Percentiles rank a stretch among this genome's conserved stretches.
These are phyloP conservation scores for Kurtzmaniella quercitrusa DNA, from an alignment of 1,139 yeast species.

Conservation along the genomic window DNA sequence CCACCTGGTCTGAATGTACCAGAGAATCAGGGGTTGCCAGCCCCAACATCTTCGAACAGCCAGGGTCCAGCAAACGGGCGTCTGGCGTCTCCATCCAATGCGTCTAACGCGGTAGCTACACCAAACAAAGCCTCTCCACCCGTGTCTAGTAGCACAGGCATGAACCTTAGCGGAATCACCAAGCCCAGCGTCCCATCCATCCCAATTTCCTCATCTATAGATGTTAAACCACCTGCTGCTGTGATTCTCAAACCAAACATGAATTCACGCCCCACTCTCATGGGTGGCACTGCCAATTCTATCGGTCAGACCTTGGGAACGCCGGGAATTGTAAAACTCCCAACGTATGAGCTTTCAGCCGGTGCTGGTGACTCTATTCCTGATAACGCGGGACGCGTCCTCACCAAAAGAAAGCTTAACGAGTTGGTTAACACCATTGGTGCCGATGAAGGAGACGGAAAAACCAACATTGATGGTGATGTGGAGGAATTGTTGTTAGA, in stretches of 20 bases:
- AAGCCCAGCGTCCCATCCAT: slow-evolving; percentile 68
- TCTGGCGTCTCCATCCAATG: slow-evolving; percentile 6
- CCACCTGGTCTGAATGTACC: background rate
- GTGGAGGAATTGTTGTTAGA: slow-evolving; percentile 89
- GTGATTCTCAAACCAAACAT: slow-evolving; percentile 29
- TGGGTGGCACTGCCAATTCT: slow-evolving; percentile 78
- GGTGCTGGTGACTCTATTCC: slow-evolving; percentile 33
- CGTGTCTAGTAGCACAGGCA: slow-evolving; percentile 12
- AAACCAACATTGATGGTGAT: slow-evolving; percentile 90
- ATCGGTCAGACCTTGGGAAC: slow-evolving; percentile 59
- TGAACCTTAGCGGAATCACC: slow-evolving; percentile 42
- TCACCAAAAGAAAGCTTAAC: slow-evolving; percentile 81
- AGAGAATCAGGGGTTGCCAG: background rate
- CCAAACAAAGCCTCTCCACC: slow-evolving; percentile 7
- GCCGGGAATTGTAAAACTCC: slow-evolving; percentile 74
- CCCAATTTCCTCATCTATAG: slow-evolving; percentile 39
- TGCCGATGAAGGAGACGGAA: slow-evolving; percentile 82
- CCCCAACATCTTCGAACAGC: slow-evolving; percentile 10
- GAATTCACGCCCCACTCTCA: slow-evolving; percentile 68
- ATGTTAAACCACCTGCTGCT: slow-evolving; percentile 38
- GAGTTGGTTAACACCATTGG: slow-evolving; percentile 84
- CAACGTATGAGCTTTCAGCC: slow-evolving; percentile 64
- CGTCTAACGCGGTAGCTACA: slow-evolving; percentile 3
- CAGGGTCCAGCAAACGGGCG: slow-evolving; percentile 1
- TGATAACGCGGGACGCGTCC: slow-evolving; percentile 66